Evolutionary conservation across 352 stramenopile genomes (phyloP), one percentile per base, ranked within the genome.

Genomic region (Phytophthora litchii): DNA sequence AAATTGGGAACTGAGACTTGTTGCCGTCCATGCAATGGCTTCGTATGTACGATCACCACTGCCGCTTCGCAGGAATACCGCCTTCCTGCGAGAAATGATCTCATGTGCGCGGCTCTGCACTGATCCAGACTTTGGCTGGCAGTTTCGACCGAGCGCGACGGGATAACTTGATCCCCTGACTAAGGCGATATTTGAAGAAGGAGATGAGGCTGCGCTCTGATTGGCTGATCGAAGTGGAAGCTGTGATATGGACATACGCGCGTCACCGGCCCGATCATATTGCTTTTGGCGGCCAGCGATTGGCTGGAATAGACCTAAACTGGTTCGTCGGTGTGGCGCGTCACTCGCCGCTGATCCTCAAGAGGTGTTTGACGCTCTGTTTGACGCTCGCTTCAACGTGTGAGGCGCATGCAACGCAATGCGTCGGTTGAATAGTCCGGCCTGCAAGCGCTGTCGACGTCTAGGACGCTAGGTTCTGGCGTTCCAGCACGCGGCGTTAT

Each of bases 1-100:
- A 70, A 80, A 72, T 81, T 84, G 59, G 37, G 57, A 74, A 81
- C 54, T 84, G 74, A 54, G 42, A 20, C 12, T 21, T 13, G 13
- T 17, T 48, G 16, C 5, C 8, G 44, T 31, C 29, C 40, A 31
- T 45, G 45, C 16, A 41, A 44, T 16, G 17, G 23, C 23, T 27
- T 27, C 23, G 23, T 27, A n/a, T n/a, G n/a, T n/a, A n/a, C 23
- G 23, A 5, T 27, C 5, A 5, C 5, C 23, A 27, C 23, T 17
- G 47, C 42, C 45, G 45, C 25, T 56, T 52, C 56, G 25, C 38
- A 25, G 16, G 9, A 35, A 29, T 54, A 63, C 59, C 59, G 52
- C 53, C 40, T 48, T 17, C 49, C 59, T 56, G 29, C 19, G 13
- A 49, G 3, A 53, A 7, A 14, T 16, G 10, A 60, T 64, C 6